A percentile compares a stretch with the other conserved stretches of the same genome.
These are phyloP conservation scores for Barbatosphaeria neglecta DNA, from an alignment of 495 filamentous ascomycete genomes.

Conservation along the genomic window DNA sequence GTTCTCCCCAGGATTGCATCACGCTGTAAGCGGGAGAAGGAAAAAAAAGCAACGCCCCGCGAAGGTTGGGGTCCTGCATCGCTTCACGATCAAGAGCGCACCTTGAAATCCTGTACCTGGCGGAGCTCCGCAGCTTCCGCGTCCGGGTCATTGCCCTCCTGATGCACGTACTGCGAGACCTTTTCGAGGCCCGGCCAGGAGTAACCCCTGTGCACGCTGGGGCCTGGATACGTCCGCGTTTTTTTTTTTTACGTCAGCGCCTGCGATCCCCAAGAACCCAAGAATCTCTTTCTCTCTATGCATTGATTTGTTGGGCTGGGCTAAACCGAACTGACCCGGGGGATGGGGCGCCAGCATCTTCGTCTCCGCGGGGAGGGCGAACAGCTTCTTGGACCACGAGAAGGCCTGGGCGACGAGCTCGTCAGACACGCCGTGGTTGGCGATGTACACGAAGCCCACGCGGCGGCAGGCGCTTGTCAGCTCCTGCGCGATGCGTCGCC, in stretches of 20 bases:
- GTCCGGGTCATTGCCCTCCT: conserved; percentile 28
- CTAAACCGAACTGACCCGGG: conserved; percentile 22
- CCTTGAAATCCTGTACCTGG: conserved; percentile 32
- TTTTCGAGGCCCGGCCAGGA: conserved; percentile 56
- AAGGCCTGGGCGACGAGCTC: conserved; percentile 41
- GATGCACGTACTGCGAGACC: conserved; percentile 46
- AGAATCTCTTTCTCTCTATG: neutral
- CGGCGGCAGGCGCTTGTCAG: conserved; percentile 41
- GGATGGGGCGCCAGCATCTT: conserved; percentile 51
- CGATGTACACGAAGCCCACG: conserved; percentile 49
- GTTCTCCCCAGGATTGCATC: neutral
- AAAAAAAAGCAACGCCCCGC: too few species aligned
- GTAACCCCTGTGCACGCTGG: conserved; percentile 47
- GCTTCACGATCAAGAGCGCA: too few species aligned
- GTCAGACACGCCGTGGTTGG: conserved; percentile 41
- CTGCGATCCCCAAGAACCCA: conserved; percentile 6
- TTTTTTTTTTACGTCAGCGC: neutral
- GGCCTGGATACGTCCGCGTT: conserved; percentile 3
- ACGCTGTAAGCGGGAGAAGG: too few species aligned
- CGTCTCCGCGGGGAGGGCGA: conserved; percentile 18
- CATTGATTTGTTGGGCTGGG: neutral
- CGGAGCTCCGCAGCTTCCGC: conserved; percentile 18
- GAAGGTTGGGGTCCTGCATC: too few species aligned
- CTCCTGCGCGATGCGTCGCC: conserved; percentile 31
- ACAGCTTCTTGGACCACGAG: conserved; percentile 33